Percentiles rank a stretch among this genome's conserved stretches.
Evolutionary conservation across 169 alveolate genomes (phyloP).

Genomic region (Eimeria brunetti): DNA sequence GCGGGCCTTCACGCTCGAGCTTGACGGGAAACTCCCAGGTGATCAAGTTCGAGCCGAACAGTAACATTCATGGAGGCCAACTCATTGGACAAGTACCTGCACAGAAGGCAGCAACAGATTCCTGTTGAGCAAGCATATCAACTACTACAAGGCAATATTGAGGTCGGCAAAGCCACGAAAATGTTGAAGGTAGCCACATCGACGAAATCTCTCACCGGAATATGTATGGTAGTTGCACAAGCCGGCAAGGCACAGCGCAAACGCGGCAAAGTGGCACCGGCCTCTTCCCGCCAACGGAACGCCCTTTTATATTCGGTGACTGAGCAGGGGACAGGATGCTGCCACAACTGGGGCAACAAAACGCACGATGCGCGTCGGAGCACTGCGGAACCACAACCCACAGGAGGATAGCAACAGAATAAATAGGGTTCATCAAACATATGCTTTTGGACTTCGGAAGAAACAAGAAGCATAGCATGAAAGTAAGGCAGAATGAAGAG

Average conservation of each 20-base stretch:
- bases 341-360: constrained; percentile 99
- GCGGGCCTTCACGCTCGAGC: background rate
- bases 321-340: constrained; percentile 89
- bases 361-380: constrained; percentile 98
- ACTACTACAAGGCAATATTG: background rate
- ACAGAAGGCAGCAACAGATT: background rate
- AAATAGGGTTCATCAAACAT: background rate
- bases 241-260: constrained; percentile 82
- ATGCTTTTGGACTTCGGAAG: constrained; percentile 96
- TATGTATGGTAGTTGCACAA: constrained; percentile 81
- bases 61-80: constrained; percentile 81
- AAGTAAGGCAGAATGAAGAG: background rate
- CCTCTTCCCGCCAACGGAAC: constrained; percentile 78
- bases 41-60: constrained; percentile 74
- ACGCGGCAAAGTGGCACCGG: constrained; percentile 81
- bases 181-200: background rate
- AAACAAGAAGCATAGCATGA: constrained; percentile 75
- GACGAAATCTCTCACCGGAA: constrained; percentile 69
- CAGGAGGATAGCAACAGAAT: background rate
- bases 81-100: constrained; percentile 81
- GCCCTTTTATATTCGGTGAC: constrained; percentile 55
- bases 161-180: background rate
- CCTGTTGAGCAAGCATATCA: background rate
- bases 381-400: constrained; percentile 85
- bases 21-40: constrained; percentile 16